Evolutionary conservation across 352 stramenopile species (phyloP).

Genomic region (Aphanomyces stellatus): DNA sequence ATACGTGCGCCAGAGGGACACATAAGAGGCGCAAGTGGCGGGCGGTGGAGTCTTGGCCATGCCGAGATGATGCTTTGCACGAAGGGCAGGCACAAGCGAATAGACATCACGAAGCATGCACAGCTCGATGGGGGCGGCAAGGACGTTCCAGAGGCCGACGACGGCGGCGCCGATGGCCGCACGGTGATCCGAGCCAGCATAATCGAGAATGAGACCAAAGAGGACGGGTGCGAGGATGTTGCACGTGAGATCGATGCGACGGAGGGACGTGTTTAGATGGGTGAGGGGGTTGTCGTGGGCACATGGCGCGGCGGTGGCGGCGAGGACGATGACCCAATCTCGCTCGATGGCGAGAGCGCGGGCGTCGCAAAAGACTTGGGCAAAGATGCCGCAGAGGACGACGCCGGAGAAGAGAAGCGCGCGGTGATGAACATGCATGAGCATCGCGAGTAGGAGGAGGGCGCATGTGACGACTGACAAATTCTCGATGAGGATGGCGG

Average conservation of each 20-base stretch:
- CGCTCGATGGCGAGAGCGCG: conserved; percentile 70
- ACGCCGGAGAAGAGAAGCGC: conserved; percentile 36
- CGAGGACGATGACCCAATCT: conserved; percentile 80
- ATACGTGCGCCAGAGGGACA: conserved; percentile 35
- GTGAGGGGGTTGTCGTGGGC: conserved; percentile 35
- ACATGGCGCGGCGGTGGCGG: too few relatives aligned
- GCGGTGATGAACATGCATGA: conserved; percentile 24
- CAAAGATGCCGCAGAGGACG: conserved; percentile 51
- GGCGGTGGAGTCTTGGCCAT: background rate
- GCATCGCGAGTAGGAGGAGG: conserved; percentile 44
- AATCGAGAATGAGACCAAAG: conserved; percentile 75
- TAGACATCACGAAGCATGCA: conserved; percentile 63
- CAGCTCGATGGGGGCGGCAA: conserved; percentile 69
- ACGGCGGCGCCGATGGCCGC: conserved; percentile 46
- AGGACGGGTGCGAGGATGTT: conserved; percentile 62
- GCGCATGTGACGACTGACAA: conserved; percentile 60
- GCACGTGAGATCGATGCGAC: conserved; percentile 70
- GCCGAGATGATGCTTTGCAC: conserved; percentile 25
- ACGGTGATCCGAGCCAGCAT: conserved; percentile 44
- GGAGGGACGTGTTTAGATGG: conserved; percentile 65
- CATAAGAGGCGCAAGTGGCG: conserved; percentile 26
- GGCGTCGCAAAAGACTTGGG: conserved; percentile 63
- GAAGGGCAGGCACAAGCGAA: conserved; percentile 35
- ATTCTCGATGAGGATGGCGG: conserved; percentile 66
- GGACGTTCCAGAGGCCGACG: conserved; percentile 66